Conservation (phyloP, 441 rosid genomes). For the Gossypium trilobum region DNA sequence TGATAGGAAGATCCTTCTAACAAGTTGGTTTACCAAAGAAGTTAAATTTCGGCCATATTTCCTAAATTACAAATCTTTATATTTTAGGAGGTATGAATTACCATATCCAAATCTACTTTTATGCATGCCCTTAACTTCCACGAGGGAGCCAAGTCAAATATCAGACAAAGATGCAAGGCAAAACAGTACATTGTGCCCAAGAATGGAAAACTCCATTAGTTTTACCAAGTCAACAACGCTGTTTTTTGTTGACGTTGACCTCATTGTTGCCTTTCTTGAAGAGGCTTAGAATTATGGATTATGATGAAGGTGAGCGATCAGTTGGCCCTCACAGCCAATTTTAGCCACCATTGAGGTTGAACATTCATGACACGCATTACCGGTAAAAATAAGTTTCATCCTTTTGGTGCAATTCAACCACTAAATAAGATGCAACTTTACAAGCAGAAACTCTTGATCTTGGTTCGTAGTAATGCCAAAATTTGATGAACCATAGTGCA, state of each 20-base stretch:
- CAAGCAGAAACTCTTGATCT: not conserved
- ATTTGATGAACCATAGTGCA: not conserved
- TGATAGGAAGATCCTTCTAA: not conserved
- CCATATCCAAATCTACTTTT: not conserved
- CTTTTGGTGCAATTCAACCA: not conserved
- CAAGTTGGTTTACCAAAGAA: not conserved
- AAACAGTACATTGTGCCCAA: not conserved
- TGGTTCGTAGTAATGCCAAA: not conserved
- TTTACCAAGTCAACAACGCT: not conserved
- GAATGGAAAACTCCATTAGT: not conserved
- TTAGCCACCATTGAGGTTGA: not conserved
- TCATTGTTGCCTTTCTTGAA: not conserved
- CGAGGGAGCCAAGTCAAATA: not conserved
- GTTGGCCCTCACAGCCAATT: not conserved
- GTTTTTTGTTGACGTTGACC: not conserved
- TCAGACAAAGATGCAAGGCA: not conserved
- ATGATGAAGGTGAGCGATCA: not conserved
- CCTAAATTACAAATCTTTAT: not conserved
- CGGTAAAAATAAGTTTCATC: not conserved
- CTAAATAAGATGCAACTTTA: not conserved
- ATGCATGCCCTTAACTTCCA: not conserved
- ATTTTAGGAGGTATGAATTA: not conserved
- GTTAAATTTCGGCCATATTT: not conserved
- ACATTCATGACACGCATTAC: not conserved
- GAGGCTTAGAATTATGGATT: not conserved